A percentile compares a stretch with the other conserved stretches of the same genome.
Evolutionary conservation across 2,329 filamentous ascomycete genomes (phyloP).

Genomic region (Aschersonia sp.): DNA sequence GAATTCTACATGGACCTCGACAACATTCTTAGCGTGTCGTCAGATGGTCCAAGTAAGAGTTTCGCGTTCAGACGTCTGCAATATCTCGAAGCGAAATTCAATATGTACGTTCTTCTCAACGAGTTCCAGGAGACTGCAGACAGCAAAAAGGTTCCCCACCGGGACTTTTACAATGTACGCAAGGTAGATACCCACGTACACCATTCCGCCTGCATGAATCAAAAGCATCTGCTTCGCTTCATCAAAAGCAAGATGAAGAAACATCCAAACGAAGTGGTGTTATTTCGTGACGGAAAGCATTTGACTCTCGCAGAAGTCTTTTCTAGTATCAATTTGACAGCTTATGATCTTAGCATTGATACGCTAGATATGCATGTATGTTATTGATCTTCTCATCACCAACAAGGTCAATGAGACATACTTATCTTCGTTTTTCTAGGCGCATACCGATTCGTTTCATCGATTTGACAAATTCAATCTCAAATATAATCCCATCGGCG

Average conservation of each 20-base stretch:
- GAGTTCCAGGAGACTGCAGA: conserved; percentile 97
- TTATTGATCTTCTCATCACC: background rate
- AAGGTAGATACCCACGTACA: conserved; percentile 99
- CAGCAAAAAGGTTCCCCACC: conserved; percentile 92
- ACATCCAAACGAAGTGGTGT: conserved; percentile 81
- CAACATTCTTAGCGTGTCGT: conserved; percentile 72
- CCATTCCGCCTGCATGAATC: conserved; percentile 98
- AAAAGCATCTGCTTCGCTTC: conserved; percentile 94
- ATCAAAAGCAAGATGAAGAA: conserved; percentile 99
- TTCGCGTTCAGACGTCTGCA: conserved; percentile 91
- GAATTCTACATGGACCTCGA: conserved; percentile 97
- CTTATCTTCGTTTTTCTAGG: conserved; percentile 28
- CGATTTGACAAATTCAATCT: conserved; percentile 99
- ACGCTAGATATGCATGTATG: conserved; percentile 95
- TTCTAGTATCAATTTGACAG: conserved; percentile 91
- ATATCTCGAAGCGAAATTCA: conserved; percentile 94
- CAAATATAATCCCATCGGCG: conserved; percentile 95
- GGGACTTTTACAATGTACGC: conserved; percentile 97
- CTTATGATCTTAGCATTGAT: conserved; percentile 95
- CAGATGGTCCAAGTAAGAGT: conserved; percentile 90
- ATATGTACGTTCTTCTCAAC: conserved; percentile 82
- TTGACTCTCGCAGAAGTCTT: conserved; percentile 89
- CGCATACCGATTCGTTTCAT: conserved; percentile 95
- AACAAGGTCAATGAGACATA: background rate
- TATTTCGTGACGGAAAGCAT: conserved; percentile 84